These are phyloP conservation scores for Gillenia trifoliata DNA, from an alignment of 306 rosid genomes.

Conservation along the genomic window DNA sequence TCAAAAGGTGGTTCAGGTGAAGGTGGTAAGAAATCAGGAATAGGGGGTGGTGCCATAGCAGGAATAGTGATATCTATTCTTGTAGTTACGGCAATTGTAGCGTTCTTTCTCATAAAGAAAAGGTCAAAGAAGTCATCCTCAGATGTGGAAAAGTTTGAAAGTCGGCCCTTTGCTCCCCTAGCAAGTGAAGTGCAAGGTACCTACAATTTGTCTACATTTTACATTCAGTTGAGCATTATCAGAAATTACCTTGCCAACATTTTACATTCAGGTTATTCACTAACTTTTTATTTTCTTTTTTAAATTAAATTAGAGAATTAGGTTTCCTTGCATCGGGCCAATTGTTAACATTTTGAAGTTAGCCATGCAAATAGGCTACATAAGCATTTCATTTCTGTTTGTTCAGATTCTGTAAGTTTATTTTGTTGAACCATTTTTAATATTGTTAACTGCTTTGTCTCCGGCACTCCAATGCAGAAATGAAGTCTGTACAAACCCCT, in stretches of 20 bases:
- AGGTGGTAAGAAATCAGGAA: conserved; percentile 72
- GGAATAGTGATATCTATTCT: conserved; percentile 85
- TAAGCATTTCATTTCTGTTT: neutral
- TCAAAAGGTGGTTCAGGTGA: conserved; percentile 39
- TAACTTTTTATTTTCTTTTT: too few species aligned
- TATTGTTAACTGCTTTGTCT: neutral
- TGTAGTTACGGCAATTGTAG: conserved; percentile 68
- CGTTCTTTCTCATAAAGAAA: conserved; percentile 72
- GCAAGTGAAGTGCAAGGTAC: conserved; percentile 65
- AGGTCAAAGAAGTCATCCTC: conserved; percentile 57
- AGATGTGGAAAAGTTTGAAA: conserved; percentile 67
- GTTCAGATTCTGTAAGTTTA: neutral
- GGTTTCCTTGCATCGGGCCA: too few species aligned
- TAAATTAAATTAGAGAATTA: too few species aligned
- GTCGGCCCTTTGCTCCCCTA: conserved; percentile 59
- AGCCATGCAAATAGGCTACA: neutral
- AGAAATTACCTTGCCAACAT: too few species aligned
- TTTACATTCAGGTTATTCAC: too few species aligned
- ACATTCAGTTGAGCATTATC: conserved; percentile 12
- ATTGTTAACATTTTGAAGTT: too few species aligned
- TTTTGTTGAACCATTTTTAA: neutral
- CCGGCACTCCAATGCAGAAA: conserved; percentile 47
- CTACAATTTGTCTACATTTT: conserved; percentile 9
- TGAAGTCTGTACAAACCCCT: conserved; percentile 57
- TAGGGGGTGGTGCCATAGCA: conserved; percentile 87